Evolutionary conservation across 345 rosid species (phyloP).

Genomic region (Gossypium stocksii): DNA sequence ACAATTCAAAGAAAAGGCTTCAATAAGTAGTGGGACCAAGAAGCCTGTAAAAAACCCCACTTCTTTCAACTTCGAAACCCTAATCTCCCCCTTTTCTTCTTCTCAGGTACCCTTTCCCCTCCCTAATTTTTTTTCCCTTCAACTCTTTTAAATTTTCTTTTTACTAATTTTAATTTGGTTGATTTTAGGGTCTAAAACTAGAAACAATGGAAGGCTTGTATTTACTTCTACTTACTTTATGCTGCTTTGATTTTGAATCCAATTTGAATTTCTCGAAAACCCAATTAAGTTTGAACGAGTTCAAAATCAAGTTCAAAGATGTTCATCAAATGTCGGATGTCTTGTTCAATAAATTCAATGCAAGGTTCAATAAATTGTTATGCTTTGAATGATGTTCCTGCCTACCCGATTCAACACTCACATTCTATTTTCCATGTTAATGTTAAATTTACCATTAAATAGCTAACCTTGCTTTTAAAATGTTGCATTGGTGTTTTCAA

Average conservation of each 20-base stretch:
- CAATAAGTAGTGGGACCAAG: not conserved
- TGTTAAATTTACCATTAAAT: slow-evolving; percentile 28
- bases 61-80: slow-evolving; percentile 11
- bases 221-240: slow-evolving; percentile 26
- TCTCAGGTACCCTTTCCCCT: slow-evolving; percentile 16
- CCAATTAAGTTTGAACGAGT: slow-evolving; percentile 9
- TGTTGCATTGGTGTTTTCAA: not conserved
- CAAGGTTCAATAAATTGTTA: slow-evolving; percentile 26
- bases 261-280: slow-evolving; percentile 11
- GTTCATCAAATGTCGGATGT: slow-evolving; percentile 33
- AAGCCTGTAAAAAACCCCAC: not conserved
- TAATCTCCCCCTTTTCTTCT: slow-evolving; percentile 20
- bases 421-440: slow-evolving; percentile 3
- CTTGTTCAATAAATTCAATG: slow-evolving; percentile 38
- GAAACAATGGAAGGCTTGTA: slow-evolving; percentile 33
- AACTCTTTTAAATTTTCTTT: not conserved
- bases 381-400: slow-evolving; percentile 23
- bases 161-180: not conserved
- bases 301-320: slow-evolving; percentile 27
- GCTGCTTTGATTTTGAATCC: slow-evolving; percentile 22
- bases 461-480: slow-evolving; percentile 9
- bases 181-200: slow-evolving; percentile 38
- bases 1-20: not conserved
- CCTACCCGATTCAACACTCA: not conserved
- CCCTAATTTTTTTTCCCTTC: too few relatives aligned